Evolutionary conservation across 805 yeast species (phyloP).

Genomic region (Candida sithepensis): DNA sequence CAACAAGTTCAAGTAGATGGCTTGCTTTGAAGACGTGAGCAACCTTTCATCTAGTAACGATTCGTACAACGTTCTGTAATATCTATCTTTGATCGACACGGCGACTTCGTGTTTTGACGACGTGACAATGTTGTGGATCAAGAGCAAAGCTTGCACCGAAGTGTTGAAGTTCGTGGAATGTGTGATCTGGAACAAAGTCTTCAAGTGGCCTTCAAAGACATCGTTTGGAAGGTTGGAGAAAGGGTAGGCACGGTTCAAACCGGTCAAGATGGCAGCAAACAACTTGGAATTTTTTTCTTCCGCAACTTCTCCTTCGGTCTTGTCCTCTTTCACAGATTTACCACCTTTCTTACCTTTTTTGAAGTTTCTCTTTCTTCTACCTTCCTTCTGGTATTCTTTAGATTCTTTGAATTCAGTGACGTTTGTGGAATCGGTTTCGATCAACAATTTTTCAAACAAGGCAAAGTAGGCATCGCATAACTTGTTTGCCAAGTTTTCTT

Average conservation of each 20-base stretch:
- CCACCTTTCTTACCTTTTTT: conserved; percentile 90
- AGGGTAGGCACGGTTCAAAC: conserved; percentile 94
- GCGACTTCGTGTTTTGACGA: conserved; percentile 35
- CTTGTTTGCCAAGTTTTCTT: conserved; percentile 76
- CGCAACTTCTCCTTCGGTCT: conserved; percentile 57
- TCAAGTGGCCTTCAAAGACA: conserved; percentile 70
- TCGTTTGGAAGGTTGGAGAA: conserved; percentile 73
- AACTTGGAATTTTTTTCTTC: conserved; percentile 83
- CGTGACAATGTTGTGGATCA: conserved; percentile 75
- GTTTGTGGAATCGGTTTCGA: conserved; percentile 57
- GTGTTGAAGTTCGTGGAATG: conserved; percentile 94
- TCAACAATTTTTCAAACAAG: conserved; percentile 76
- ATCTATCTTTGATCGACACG: conserved; percentile 50
- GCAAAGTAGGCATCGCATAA: conserved; percentile 83
- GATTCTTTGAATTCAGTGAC: conserved; percentile 35
- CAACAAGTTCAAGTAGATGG: conserved; percentile 81
- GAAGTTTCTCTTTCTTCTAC: conserved; percentile 66
- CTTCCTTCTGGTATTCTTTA: conserved; percentile 48
- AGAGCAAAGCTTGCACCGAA: conserved; percentile 83
- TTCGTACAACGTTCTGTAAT: conserved; percentile 85
- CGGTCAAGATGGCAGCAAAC: conserved; percentile 88
- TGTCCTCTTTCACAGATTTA: conserved; percentile 62
- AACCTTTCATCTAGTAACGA: conserved; percentile 82
- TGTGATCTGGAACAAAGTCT: conserved; percentile 83
- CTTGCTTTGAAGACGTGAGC: conserved; percentile 84